Percentiles rank a stretch among this genome's conserved stretches.
These are phyloP conservation scores for Saccharomycopsis javanensis DNA, from an alignment of 805 yeast species.

Conservation along the genomic window DNA sequence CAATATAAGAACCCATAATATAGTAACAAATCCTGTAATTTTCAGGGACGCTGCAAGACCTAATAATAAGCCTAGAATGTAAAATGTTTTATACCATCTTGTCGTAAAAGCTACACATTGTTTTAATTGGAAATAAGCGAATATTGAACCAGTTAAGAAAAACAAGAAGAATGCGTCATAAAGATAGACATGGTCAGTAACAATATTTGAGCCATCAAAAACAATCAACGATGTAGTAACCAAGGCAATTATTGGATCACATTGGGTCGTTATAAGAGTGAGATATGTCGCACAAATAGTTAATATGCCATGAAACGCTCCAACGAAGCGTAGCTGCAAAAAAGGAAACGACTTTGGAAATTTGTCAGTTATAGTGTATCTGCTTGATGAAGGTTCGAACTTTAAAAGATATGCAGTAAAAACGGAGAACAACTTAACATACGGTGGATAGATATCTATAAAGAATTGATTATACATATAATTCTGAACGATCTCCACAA, in stretches of 20 bases:
- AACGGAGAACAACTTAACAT: slow-evolving; percentile 50
- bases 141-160: slow-evolving; percentile 25
- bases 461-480: slow-evolving; percentile 52
- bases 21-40: slow-evolving; percentile 61
- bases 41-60: slow-evolving; percentile 56
- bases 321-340: slow-evolving; percentile 45
- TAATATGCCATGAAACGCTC: slow-evolving; percentile 45
- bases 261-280: slow-evolving; percentile 46
- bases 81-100: slow-evolving; percentile 44
- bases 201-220: slow-evolving; percentile 56
- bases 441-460: slow-evolving; percentile 67
- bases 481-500: slow-evolving; percentile 31
- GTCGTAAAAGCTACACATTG: slow-evolving; percentile 36
- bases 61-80: slow-evolving; percentile 39
- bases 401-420: slow-evolving; percentile 39
- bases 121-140: slow-evolving; percentile 35
- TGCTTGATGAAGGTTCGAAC: slow-evolving; percentile 19
- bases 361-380: neutral
- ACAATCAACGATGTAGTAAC: slow-evolving; percentile 42
- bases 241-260: slow-evolving; percentile 40
- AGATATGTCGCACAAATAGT: slow-evolving; percentile 44
- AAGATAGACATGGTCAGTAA: slow-evolving; percentile 47
- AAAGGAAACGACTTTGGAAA: slow-evolving; percentile 33
- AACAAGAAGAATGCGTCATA: slow-evolving; percentile 36
- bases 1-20: slow-evolving; percentile 50